Evolutionary conservation across 192 early-diverging fungal species (phyloP).

Genomic region (Umbelopsis vinacea): DNA sequence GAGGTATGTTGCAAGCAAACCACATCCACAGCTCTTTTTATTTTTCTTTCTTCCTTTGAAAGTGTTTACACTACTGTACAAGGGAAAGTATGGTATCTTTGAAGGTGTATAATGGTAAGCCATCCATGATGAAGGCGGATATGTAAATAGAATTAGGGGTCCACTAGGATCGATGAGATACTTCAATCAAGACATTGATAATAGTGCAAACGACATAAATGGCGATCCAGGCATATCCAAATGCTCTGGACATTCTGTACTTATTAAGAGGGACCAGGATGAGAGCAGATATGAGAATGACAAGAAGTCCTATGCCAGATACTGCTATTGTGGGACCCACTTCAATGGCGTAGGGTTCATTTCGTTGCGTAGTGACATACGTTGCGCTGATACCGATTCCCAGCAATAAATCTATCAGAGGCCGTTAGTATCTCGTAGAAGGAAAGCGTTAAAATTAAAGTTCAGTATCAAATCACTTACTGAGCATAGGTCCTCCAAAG

Average conservation of each 20-base stretch:
- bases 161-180: constrained; percentile 1
- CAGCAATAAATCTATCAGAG: constrained; percentile 70
- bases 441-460: too few relatives aligned
- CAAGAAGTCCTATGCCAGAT: constrained; percentile 68
- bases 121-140: not conserved
- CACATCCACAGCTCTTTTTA: not conserved
- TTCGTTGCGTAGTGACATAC: constrained; percentile 54
- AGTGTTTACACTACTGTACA: not conserved
- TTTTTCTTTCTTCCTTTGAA: not conserved
- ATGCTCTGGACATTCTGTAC: constrained; percentile 64
- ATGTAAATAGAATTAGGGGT: too few relatives aligned
- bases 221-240: constrained; percentile 60
- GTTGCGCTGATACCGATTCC: constrained; percentile 83
- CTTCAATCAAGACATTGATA: constrained; percentile 65
- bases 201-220: constrained; percentile 65
- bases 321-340: constrained; percentile 72
- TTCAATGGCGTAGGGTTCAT: constrained; percentile 57
- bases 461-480: constrained; percentile 37
- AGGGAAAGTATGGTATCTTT: not conserved
- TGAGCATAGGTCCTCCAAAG: constrained; percentile 92
- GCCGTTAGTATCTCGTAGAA: not conserved
- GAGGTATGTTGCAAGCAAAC: not conserved
- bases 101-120: not conserved
- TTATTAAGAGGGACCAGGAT: constrained; percentile 63
- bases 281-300: constrained; percentile 61